Percentiles rank a stretch among this genome's conserved stretches.
These are phyloP conservation scores for Hyphodiscus sp. DNA, from an alignment of 2,329 filamentous ascomycete genomes.

Conservation along the genomic window DNA sequence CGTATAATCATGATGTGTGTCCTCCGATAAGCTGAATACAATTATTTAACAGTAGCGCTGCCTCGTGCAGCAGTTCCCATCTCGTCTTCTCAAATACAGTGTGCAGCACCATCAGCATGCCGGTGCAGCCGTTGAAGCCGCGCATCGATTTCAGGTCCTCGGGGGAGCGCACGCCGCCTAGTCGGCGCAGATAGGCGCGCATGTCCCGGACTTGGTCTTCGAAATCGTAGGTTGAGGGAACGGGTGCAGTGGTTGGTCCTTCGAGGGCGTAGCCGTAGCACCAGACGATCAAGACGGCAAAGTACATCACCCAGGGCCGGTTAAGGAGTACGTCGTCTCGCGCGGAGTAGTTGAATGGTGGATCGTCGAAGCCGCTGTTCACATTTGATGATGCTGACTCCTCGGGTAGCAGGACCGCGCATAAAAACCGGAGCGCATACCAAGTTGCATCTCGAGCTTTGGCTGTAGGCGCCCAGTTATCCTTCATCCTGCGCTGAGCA, in stretches of 20 bases:
- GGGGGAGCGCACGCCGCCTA: slow-evolving; percentile 66
- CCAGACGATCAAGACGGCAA: slow-evolving; percentile 89
- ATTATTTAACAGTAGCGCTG: slow-evolving; percentile 70
- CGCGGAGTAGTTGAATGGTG: slow-evolving; percentile 60
- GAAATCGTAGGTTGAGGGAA: slow-evolving; percentile 41
- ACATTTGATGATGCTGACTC: slow-evolving; percentile 35
- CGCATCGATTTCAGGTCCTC: slow-evolving; percentile 68
- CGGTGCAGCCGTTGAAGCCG: slow-evolving; percentile 77
- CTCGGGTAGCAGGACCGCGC: slow-evolving; percentile 70
- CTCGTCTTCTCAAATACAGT: slow-evolving; percentile 76
- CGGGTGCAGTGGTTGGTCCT: slow-evolving; percentile 55
- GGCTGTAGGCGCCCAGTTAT: slow-evolving; percentile 82
- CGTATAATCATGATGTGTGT: slow-evolving; percentile 4
- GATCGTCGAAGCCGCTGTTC: slow-evolving; percentile 27
- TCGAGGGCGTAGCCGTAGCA: slow-evolving; percentile 89
- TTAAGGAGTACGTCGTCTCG: slow-evolving; percentile 87
- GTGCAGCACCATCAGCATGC: slow-evolving; percentile 73
- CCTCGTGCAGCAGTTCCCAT: slow-evolving; percentile 90
- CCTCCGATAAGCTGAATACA: slow-evolving; percentile 56
- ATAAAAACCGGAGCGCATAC: slow-evolving; percentile 84
- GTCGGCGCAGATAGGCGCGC: slow-evolving; percentile 67
- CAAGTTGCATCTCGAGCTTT: slow-evolving; percentile 86
- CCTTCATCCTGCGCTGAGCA: slow-evolving; percentile 77
- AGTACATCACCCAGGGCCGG: slow-evolving; percentile 91
- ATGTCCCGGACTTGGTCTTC: slow-evolving; percentile 70